These are phyloP conservation scores for Populus trichocarpa DNA, from an alignment of 441 rosid species.

Conservation along the genomic window DNA sequence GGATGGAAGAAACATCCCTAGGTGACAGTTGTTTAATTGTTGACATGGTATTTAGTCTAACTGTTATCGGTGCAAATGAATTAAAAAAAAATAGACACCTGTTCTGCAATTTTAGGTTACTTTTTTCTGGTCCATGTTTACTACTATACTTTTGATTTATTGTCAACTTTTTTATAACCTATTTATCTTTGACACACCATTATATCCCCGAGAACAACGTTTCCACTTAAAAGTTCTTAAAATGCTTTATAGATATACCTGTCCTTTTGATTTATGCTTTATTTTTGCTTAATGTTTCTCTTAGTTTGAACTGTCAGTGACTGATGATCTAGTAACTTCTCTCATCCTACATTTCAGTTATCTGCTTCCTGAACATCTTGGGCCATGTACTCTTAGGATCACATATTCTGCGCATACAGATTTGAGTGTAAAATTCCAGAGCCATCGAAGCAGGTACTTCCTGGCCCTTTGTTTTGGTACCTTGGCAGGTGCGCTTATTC, in stretches of 20 bases:
- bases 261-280: not conserved
- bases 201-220: not conserved
- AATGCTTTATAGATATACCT: not conserved
- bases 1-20: slow-evolving; percentile 98
- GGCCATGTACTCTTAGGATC: slow-evolving; percentile 81
- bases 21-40: slow-evolving; percentile 81
- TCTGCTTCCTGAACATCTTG: slow-evolving; percentile 74
- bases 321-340: slow-evolving; percentile 20
- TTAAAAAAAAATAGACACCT: not conserved
- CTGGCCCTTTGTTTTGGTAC: not conserved
- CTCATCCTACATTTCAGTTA: slow-evolving; percentile 47
- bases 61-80: not conserved
- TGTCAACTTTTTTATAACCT: not conserved
- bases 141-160: slow-evolving; percentile 9
- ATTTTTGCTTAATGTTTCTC: not conserved
- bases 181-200: not conserved
- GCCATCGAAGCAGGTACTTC: slow-evolving; percentile 86
- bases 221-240: not conserved
- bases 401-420: slow-evolving; percentile 99
- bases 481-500: not conserved
- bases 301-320: not conserved
- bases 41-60: slow-evolving; percentile 58
- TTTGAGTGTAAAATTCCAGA: slow-evolving; percentile 96
- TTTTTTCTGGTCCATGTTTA: not conserved
- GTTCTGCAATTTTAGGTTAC: not conserved